Evolutionary conservation across 306 rosid genomes (phyloP).

Genomic region (Pyrus communis): DNA sequence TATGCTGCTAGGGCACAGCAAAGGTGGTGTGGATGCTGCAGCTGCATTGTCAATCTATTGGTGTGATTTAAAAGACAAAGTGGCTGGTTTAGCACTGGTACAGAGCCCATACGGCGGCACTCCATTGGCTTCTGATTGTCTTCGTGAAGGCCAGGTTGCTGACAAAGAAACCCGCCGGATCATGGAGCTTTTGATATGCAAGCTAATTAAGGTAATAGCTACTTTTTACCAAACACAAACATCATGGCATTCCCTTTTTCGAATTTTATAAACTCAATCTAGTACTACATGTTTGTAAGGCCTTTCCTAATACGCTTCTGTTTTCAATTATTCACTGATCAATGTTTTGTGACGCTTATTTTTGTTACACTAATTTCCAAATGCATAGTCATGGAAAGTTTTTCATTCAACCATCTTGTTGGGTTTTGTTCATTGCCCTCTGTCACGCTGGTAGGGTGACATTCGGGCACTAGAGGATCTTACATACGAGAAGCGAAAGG

Average conservation of each 20-base stretch:
- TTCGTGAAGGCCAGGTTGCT: slow-evolving; percentile 76
- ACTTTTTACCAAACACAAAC: too few species aligned
- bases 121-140: slow-evolving; percentile 71
- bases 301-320: too few species aligned
- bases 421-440: not conserved
- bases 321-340: too few species aligned
- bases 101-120: slow-evolving; percentile 88
- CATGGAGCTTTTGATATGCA: slow-evolving; percentile 79
- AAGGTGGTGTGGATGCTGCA: slow-evolving; percentile 86
- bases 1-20: slow-evolving; percentile 82
- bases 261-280: too few species aligned
- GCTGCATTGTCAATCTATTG: slow-evolving; percentile 63
- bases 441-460: slow-evolving; percentile 42
- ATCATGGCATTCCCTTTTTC: too few species aligned
- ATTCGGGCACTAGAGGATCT: slow-evolving; percentile 75
- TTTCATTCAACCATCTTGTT: too few species aligned
- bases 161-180: slow-evolving; percentile 67
- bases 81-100: slow-evolving; percentile 76
- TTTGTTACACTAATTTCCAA: too few species aligned
- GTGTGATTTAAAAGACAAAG: slow-evolving; percentile 66
- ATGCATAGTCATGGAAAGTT: too few species aligned
- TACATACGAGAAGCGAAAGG: slow-evolving; percentile 69
- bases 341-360: too few species aligned
- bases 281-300: too few species aligned
- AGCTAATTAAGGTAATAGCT: slow-evolving; percentile 57